Evolutionary conservation across 441 rosid genomes (phyloP), one percentile per base, ranked within the genome.

Genomic region (Adansonia gregorii): DNA sequence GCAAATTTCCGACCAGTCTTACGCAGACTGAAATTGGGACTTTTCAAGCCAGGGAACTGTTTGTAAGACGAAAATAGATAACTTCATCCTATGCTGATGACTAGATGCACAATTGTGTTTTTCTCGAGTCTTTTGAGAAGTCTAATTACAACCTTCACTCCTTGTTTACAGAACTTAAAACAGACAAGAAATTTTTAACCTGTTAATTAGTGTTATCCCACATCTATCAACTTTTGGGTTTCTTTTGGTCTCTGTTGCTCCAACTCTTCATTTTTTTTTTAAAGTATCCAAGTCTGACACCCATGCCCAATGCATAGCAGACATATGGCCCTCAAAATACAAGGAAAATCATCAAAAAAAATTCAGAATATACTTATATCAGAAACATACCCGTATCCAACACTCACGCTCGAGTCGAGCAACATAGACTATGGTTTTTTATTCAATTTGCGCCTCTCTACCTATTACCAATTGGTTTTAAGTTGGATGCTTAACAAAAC

Each of bases 401-500:
- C 41, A 35, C 41, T 35, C 41, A 35, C 41, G 4, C 41, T 35
- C 6, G 41, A 35, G 41, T 35, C 41, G 41, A 35, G 41, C 41
- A 35, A 35, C 41, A 35, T 35, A 35, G 41, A 35, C 41, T 35
- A 20, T 55, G 59, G 1, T 55, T 17, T 55, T 17, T 15, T 20
- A 55, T 55, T 55, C 59, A 55, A 55, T 6, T 17, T 55, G 22
- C 2, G 59, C 59, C 59, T n/a, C 59, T 55, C 59, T 20, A 55
- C 59, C 20, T 55, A 55, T 55, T 55, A 55, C 59, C 22, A 55
- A 55, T 55, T 3, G 22, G 22, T 55, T 55, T 55, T 55, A 55
- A 20, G 59, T 55, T 55, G 9, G 19, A 55, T 55, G 59, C 59
- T 55, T 55, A 55, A 55, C 22, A 55, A 67, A 67, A 67, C 54